A percentile compares a stretch with the other conserved stretches of the same genome.
phyloP scores from a whole-genome alignment of 768 basidiomycete genomes.

The Termitomyces sp. region DNA sequence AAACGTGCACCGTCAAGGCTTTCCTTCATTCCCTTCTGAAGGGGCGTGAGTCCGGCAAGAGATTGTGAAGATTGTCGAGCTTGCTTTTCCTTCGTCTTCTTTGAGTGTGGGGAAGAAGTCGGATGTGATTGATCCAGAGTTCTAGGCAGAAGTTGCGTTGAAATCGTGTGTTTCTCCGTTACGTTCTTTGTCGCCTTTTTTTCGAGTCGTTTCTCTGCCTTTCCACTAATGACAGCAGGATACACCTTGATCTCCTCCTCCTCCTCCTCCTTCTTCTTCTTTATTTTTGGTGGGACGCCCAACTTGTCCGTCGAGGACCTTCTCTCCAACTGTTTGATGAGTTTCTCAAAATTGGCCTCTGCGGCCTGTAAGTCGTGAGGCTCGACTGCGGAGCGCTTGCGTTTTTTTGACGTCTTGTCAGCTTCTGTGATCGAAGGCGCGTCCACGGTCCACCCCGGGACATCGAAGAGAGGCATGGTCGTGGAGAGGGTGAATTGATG shows the following conservation, averaged over 20 bases:
- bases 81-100: slow-evolving; percentile 10
- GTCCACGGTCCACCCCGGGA: slow-evolving; percentile 64
- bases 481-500: neutral
- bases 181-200: neutral
- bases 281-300: neutral
- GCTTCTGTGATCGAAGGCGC: slow-evolving; percentile 32
- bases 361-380: slow-evolving; percentile 29
- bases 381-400: slow-evolving; percentile 39
- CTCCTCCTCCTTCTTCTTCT: slow-evolving; percentile 12
- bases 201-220: neutral
- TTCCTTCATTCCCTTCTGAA: slow-evolving; percentile 76
- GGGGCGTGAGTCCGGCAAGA: slow-evolving; percentile 45
- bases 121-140: neutral
- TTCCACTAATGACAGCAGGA: neutral
- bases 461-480: slow-evolving; percentile 50
- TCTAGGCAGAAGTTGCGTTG: neutral
- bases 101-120: neutral
- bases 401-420: slow-evolving; percentile 41
- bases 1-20: slow-evolving; percentile 85
- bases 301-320: slow-evolving; percentile 13
- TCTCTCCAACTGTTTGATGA: slow-evolving; percentile 42
- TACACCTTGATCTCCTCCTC: neutral
- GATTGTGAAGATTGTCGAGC: neutral
- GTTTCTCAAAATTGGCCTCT: slow-evolving; percentile 54
- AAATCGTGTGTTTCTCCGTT: neutral